phyloP scores from a whole-genome alignment of 306 rosid genomes.

The Prosopis cineraria region DNA sequence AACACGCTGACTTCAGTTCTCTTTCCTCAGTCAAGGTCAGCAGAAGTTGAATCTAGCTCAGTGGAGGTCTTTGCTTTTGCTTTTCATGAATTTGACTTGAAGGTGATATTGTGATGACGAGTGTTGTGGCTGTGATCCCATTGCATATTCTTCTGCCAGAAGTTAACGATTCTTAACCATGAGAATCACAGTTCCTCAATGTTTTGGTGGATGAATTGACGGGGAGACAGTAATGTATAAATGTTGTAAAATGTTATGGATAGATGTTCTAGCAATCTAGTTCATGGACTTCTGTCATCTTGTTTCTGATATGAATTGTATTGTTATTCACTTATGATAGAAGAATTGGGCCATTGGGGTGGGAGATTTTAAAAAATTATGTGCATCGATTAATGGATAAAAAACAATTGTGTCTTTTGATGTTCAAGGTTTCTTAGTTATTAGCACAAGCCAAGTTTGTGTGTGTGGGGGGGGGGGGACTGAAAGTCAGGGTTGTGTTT shows the following conservation, averaged over 20 bases:
- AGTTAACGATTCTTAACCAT: slow-evolving; percentile 2
- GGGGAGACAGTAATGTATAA: neutral
- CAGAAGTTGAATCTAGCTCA: too few species aligned
- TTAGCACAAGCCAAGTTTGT: slow-evolving; percentile 15
- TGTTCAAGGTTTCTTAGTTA: neutral
- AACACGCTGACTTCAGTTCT: too few species aligned
- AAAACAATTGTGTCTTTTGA: neutral
- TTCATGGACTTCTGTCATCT: slow-evolving; percentile 2
- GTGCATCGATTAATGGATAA: neutral
- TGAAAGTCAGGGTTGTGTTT: slow-evolving; percentile 14
- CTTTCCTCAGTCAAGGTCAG: too few species aligned
- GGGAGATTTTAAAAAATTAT: neutral
- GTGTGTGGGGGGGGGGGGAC: too few species aligned
- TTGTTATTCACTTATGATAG: slow-evolving; percentile 5
- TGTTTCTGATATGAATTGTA: neutral
- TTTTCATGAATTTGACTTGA: too few species aligned
- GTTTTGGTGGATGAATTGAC: neutral
- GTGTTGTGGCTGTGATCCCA: slow-evolving; percentile 26
- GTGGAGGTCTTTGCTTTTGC: too few species aligned
- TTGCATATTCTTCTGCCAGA: slow-evolving; percentile 15
- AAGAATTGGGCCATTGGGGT: slow-evolving; percentile 5
- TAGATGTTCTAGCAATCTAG: neutral
- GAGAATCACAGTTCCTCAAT: neutral
- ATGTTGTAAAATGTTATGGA: neutral
- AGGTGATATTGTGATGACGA: neutral